Evolutionary conservation across 1,139 yeast genomes (phyloP).

Genomic region (Protomyces inundatus): DNA sequence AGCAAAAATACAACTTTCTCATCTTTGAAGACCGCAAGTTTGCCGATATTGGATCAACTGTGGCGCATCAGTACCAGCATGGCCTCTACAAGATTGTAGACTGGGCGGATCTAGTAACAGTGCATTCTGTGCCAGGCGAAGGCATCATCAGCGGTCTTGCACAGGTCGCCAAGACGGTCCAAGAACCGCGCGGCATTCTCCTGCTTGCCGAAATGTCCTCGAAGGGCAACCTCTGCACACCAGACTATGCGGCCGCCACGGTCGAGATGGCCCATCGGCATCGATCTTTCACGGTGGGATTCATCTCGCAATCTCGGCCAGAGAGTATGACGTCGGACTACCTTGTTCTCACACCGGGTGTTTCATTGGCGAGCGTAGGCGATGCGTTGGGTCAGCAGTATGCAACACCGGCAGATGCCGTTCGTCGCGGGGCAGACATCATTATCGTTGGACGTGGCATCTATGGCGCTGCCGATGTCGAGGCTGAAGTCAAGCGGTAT

Average conservation of each 20-base stretch:
- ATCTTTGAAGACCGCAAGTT: conserved; percentile 95
- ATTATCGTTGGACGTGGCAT: conserved; percentile 97
- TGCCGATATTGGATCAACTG: conserved; percentile 99
- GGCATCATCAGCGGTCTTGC: conserved; percentile 80
- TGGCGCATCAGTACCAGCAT: conserved; percentile 83
- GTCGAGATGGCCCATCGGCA: conserved; percentile 86
- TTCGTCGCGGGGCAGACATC: conserved; percentile 78
- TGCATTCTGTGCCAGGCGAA: conserved; percentile 94
- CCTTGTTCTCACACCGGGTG: conserved; percentile 97
- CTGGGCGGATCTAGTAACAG: conserved; percentile 97
- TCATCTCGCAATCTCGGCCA: conserved; percentile 62
- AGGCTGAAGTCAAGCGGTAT: conserved; percentile 79
- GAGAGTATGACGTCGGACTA: conserved; percentile 70
- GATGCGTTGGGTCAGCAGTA: conserved; percentile 96
- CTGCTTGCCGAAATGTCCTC: conserved; percentile 96
- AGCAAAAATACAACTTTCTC: conserved; percentile 74
- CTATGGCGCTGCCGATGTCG: conserved; percentile 93
- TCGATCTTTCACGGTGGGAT: conserved; percentile 87
- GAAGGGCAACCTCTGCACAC: conserved; percentile 86
- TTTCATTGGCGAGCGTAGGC: conserved; percentile 86
- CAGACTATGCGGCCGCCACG: conserved; percentile 80
- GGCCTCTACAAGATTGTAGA: conserved; percentile 83
- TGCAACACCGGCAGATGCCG: conserved; percentile 81
- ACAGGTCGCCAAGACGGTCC: conserved; percentile 30
- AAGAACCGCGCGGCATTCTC: conserved; percentile 62